Conservation (phyloP, 208 protist species). For the Angomonas ambiguus region DNA sequence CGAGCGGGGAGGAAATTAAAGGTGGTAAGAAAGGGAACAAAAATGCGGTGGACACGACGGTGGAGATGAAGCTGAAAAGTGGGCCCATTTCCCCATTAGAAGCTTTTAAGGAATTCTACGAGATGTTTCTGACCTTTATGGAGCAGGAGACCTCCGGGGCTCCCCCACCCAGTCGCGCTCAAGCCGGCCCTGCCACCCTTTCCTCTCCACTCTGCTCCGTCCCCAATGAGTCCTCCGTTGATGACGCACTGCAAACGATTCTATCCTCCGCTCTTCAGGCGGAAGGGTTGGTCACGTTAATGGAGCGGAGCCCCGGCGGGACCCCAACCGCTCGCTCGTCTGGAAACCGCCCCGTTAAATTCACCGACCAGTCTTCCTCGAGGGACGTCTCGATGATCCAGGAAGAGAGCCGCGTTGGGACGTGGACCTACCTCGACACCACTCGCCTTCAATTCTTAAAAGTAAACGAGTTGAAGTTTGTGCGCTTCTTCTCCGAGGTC, state of each 20-base stretch:
- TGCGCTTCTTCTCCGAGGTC: constrained; percentile 75
- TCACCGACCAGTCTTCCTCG: neutral
- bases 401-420: constrained; percentile 11
- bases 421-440: constrained; percentile 32
- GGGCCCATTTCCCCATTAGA: constrained; percentile 13
- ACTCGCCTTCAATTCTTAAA: constrained; percentile 9
- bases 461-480: constrained; percentile 16
- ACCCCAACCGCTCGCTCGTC: neutral
- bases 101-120: constrained; percentile 23
- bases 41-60: neutral
- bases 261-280: neutral
- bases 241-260: neutral
- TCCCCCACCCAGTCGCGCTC: neutral
- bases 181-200: neutral
- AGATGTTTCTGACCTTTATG: neutral
- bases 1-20: neutral
- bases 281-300: neutral
- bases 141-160: neutral
- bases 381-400: neutral
- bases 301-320: neutral
- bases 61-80: neutral
- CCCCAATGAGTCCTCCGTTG: neutral
- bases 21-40: neutral
- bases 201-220: neutral
- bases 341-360: constrained; percentile 1